These are phyloP conservation scores for Globisporangium uncinulatum DNA, from an alignment of 352 stramenopile genomes.

Conservation along the genomic window DNA sequence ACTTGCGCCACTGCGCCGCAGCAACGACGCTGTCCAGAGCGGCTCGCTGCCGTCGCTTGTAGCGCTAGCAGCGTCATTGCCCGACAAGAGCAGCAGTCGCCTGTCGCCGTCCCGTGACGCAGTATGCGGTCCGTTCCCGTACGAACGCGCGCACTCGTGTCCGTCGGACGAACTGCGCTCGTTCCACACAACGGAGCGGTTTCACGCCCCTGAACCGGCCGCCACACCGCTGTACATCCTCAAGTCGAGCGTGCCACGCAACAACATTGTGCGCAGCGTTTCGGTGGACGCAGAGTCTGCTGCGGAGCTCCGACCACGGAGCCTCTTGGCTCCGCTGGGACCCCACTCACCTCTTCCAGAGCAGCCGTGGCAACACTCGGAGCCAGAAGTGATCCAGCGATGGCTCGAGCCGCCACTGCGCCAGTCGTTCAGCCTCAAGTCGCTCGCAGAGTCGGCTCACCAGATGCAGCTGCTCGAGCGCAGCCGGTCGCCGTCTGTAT, in stretches of 20 bases:
- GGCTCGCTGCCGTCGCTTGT: constrained; percentile 19
- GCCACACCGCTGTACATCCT: constrained; percentile 15
- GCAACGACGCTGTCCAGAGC: constrained; percentile 11
- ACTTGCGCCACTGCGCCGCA: constrained; percentile 18
- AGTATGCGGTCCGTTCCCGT: constrained; percentile 50
- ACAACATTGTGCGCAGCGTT: constrained; percentile 52
- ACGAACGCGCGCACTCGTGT: constrained; percentile 64
- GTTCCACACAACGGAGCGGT: constrained; percentile 1
- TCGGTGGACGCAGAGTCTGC: constrained; percentile 42
- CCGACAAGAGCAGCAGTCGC: not conserved
- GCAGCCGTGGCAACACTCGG: constrained; percentile 4
- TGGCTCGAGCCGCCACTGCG: constrained; percentile 11
- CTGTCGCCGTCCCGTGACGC: constrained; percentile 18
- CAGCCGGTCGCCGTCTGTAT: constrained; percentile 21
- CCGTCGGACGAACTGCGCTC: constrained; percentile 42
- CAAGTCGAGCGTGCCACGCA: constrained; percentile 21
- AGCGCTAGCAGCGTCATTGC: constrained; percentile 20
- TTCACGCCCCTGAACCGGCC: constrained; percentile 4
- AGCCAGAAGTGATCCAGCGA: constrained; percentile 9
- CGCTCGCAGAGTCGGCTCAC: constrained; percentile 55
- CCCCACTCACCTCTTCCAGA: constrained; percentile 22
- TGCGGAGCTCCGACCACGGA: constrained; percentile 20
- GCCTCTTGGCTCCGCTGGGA: constrained; percentile 14
- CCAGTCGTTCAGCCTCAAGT: constrained; percentile 34
- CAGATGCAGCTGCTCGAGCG: constrained; percentile 45